Evolutionary conservation across 1,284 basidiomycete species (phyloP).

Genomic region (Violaceomyces palustris): DNA sequence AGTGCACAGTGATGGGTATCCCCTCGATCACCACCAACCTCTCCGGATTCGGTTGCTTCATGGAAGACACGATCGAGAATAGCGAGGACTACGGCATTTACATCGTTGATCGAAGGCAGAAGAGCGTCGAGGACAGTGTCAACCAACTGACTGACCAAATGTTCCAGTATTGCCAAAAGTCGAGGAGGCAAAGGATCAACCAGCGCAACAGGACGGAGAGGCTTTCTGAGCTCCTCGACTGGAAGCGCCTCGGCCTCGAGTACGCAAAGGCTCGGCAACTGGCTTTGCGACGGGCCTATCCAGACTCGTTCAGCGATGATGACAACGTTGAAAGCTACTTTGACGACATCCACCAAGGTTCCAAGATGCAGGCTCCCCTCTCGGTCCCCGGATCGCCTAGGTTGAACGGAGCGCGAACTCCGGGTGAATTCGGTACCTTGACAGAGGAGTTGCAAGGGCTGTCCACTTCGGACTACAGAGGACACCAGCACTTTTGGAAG

Average conservation of each 20-base stretch:
- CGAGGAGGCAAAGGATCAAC: conserved; percentile 93
- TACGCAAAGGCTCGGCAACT: conserved; percentile 93
- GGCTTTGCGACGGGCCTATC: conserved; percentile 86
- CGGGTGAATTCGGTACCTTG: conserved; percentile 45
- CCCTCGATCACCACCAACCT: conserved; percentile 95
- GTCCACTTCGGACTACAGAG: conserved; percentile 43
- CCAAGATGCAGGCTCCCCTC: conserved; percentile 64
- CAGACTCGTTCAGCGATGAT: conserved; percentile 73
- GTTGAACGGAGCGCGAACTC: conserved; percentile 54
- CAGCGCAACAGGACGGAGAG: conserved; percentile 91
- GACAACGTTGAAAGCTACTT: conserved; percentile 62
- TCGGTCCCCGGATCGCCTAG: conserved; percentile 83
- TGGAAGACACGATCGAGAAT: conserved; percentile 94
- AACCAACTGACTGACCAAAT: conserved; percentile 58
- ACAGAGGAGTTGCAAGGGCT: conserved; percentile 45
- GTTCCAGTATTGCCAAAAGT: conserved; percentile 69
- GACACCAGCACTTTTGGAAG: conserved; percentile 42
- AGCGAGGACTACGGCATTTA: conserved; percentile 62
- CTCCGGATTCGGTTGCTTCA: conserved; percentile 95
- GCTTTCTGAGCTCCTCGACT: conserved; percentile 75
- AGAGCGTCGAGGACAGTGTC: conserved; percentile 87
- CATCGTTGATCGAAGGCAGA: conserved; percentile 85
- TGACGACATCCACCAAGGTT: conserved; percentile 58
- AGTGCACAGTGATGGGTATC: conserved; percentile 80
- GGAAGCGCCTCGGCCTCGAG: conserved; percentile 96